Evolutionary conservation across 805 yeast species (phyloP), one percentile per base, ranked within the genome.

Genomic region (Ogataea philodendri): DNA sequence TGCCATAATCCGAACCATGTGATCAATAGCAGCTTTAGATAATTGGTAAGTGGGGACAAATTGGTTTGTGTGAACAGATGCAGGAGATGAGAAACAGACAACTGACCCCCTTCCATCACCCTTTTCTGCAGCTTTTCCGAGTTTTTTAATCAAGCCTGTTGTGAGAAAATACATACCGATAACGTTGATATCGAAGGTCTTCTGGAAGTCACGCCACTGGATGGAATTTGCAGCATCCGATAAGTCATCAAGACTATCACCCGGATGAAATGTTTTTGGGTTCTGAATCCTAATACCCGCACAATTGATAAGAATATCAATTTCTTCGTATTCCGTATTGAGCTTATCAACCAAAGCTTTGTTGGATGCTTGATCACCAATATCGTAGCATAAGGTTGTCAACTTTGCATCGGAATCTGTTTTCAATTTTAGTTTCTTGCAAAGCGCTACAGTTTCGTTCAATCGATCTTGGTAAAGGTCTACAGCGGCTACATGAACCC

Each of bases 1-100:
- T 9, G 54, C 54, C 54, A 50, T 44, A 22, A 50, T 50, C 37
- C 54, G 39, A 11, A 50, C 54, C 54, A 50, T 48, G 25, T 50
- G 54, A 25, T 48, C 53, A 10, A 46, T 36, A 3, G 53, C 32
- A 13, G 39, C 48, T 26, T 50, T 50, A 2, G 52, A 42, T 2
- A 50, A 41, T 22, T 50, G 53, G 20, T 48, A 50, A 3, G 52
- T 38, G 9, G 54, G 53, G 18, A 50, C 52, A 44, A 50, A 46
- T 29, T 50, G 54, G 22, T 46, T 46, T 20, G 37, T 46, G 28
- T 48, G 53, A 3, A 48, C 52, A 6, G 54, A 42, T 13, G 47
- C 41, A 4, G 53, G 53, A 6, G 52, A 48, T 8, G 53, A 50
- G 22, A 50, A 48, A 21, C 49, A 50, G 16, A 46, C 17, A 10